Evolutionary conservation across 768 basidiomycete species (phyloP), one percentile per base, ranked within the genome.

Genomic region (Mycena polygramma): DNA sequence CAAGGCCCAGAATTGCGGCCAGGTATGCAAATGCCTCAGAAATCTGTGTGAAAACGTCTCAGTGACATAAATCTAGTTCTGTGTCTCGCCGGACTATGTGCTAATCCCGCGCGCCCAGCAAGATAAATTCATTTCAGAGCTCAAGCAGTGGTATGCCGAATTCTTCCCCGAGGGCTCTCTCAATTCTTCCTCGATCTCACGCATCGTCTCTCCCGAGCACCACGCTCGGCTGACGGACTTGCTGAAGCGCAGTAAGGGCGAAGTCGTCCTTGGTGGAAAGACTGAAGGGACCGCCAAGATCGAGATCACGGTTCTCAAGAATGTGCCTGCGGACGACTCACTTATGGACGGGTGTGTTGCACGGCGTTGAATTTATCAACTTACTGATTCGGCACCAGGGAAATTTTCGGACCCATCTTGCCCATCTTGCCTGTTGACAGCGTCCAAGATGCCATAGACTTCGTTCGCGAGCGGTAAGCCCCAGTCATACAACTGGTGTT

Each of bases 381-480:
- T 24, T 36, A 9, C n/a, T 35, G 37, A 17, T 63, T 1, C 17
- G 19, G 7, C 41, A 41, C 9, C 53, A 93, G 92, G 69, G 93
- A 94, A 76, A 77, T 93, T 4, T 94, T 94, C 72, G 93, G 92
- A 0, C 93, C 93, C 0, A 77, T 94, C 26, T 74, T 94, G 9
- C 89, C 92, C 0, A 83, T 94, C 53, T 73, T 93, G 15, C 81
- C 88, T 0, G 85, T 94, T 0, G 86, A 89, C 39, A 81, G 77
- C 61, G 62, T 91, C 9, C 83, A 88, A 4, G 87, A 88, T 22
- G 92, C 89, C 0, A 81, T 92, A 45, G 81, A 83, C 1, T 88
- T 88, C 73, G 78, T 93, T 51, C 87, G 86, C 54, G 77, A 80
- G 4, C 82, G 85, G 91, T 91, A n/a, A 54, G 53, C 30, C n/a